Percentiles rank a stretch among this genome's conserved stretches.
Conservation (phyloP, 495 filamentous ascomycete genomes). For the Tuber magnatum region DNA sequence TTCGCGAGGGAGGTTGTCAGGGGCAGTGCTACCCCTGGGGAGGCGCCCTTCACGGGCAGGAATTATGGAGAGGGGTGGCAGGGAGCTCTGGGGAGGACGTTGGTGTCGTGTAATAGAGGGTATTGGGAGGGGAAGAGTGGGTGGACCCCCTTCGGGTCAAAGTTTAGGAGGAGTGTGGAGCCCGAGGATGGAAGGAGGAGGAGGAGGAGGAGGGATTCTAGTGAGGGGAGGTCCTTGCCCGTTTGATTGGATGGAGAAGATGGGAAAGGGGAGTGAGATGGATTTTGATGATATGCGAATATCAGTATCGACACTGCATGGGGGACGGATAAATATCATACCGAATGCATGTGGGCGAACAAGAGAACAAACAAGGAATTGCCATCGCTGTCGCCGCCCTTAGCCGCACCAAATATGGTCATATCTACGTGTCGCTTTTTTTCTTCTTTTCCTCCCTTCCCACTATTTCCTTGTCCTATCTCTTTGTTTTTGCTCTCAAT, state of each 20-base stretch:
- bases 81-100: conserved; percentile 62
- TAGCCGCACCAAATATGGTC: neutral
- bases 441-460: neutral
- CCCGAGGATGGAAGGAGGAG: conserved; percentile 23
- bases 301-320: conserved; percentile 1
- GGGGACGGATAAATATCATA: conserved; percentile 1
- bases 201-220: conserved; percentile 23
- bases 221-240: conserved; percentile 18
- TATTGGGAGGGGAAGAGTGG: conserved; percentile 64
- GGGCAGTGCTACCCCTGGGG: conserved; percentile 64
- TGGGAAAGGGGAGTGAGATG: neutral
- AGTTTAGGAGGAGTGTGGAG: conserved; percentile 35
- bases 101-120: conserved; percentile 60
- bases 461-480: neutral
- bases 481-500: neutral
- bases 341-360: neutral
- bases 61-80: conserved; percentile 65
- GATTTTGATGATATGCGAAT: neutral
- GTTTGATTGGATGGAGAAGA: conserved; percentile 9
- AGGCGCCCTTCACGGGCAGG: conserved; percentile 45
- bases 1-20: conserved; percentile 68
- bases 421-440: neutral
- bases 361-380: neutral
- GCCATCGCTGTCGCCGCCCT: neutral
- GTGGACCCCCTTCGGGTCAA: conserved; percentile 32